Base-by-base conservation (phyloP, 345 rosid species). In the Salix caprea region DNA sequence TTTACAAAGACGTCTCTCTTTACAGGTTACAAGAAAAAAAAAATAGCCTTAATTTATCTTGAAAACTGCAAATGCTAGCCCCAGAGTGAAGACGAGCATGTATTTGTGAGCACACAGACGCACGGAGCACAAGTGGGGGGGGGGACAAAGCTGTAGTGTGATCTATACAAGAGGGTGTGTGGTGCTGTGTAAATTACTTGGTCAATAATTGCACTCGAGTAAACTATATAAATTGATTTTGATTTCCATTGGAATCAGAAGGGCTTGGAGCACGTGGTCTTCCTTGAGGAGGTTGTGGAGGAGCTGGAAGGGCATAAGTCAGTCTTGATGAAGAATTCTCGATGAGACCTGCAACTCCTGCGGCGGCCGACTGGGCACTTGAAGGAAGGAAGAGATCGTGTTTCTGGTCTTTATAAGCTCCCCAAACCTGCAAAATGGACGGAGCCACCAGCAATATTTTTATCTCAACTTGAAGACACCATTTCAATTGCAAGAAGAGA, bases 381-480 rank as follows among this genome's bases (percentile, higher is more conserved):
- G 98, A 91, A 54, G 98, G 99, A 58, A 96, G 94, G 88, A 96
- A 94, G 46, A 96, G 93, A 81, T 96, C 99, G 39, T 96, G 99
- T 76, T 89, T 96, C 90, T 96, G 99, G 86, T 94, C 98, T 81
- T 96, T 93, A 75, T 96, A 96, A 7, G 97, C 99, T 36, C 91
- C 74, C 99, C 99, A 96, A 11, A 93, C 97, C 99, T 96, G 83
- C 69, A 73, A 72, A 72, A 65, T 13, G 65, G 65, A 36, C 60
- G 64, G 16, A 62, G 48, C 34, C 13, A 54, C 7, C 73, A 28
- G 28, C 24, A 37, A 19, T 1, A n/a, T 68, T 19, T 62, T 73
- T 21, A 32, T 65, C 23, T 65, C 64, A 32, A 3, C 34, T 5
- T 44, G 13, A 8, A 23, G 40, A 15, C 19, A 28, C 12, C 61